These are phyloP conservation scores for Phytophthora nicotianae DNA, from an alignment of 352 stramenopile species.

Conservation along the genomic window DNA sequence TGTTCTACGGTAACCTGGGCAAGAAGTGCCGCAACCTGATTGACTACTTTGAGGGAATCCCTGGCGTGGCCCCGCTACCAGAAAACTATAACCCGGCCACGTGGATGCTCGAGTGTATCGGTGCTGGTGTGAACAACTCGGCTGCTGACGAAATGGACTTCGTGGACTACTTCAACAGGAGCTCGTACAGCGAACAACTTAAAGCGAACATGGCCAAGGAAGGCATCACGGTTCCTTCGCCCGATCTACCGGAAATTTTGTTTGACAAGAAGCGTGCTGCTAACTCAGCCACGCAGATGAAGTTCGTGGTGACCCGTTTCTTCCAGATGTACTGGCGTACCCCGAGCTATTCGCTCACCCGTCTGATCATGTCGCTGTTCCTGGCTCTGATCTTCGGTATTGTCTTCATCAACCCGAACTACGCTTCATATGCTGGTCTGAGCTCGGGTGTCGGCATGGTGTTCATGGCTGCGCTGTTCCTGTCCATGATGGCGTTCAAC, in stretches of 20 bases:
- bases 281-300: conserved; percentile 27
- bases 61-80: conserved; percentile 20
- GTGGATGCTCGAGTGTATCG: conserved; percentile 46
- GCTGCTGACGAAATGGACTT: conserved; percentile 25
- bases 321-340: conserved; percentile 30
- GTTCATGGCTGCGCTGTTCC: conserved; percentile 76
- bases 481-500: conserved; percentile 58
- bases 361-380: conserved; percentile 59
- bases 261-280: conserved; percentile 40
- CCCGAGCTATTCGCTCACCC: conserved; percentile 66
- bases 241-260: conserved; percentile 21
- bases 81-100: conserved; percentile 46
- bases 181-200: conserved; percentile 12
- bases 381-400: conserved; percentile 73
- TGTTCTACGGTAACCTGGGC: conserved; percentile 1
- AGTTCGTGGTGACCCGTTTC: conserved; percentile 33
- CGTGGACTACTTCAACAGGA: conserved; percentile 26
- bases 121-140: conserved; percentile 40
- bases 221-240: conserved; percentile 24
- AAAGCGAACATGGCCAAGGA: conserved; percentile 17
- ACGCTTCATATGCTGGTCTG: conserved; percentile 33
- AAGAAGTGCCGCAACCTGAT: conserved; percentile 37
- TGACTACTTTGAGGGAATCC: conserved; percentile 44
- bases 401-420: conserved; percentile 51
- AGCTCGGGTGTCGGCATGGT: conserved; percentile 66